Evolutionary conservation across 106 monocot genomes (phyloP), one percentile per base, ranked within the genome.

Genomic region (Chionographis japonica): DNA sequence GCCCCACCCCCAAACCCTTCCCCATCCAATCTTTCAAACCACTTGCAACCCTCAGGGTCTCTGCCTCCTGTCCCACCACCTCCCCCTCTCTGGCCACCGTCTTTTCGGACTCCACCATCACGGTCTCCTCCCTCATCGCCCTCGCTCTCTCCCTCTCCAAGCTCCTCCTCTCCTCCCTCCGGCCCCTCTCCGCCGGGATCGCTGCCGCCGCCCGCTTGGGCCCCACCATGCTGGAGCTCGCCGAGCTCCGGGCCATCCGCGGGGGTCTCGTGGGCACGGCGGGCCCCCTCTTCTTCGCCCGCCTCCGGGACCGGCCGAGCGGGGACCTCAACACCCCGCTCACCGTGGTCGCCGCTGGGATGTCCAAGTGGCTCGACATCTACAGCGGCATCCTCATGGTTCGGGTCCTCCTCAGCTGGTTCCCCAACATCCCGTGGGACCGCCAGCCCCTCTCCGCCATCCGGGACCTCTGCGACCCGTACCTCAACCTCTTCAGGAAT

Each of bases 381-480:
- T 93, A 89, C 60, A 84, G 86, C 37, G 89, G 85, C 46, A 86
- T 93, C 4, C 77, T 93, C 53, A 83, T 93, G 79, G 86, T 93
- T 4, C 56, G 86, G 62, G 86, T 89, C 12, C 72, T 93, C 19
- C 77, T 93, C 54, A 86, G 85, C 49, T 93, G 93, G 89, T 93
- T 93, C 72, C 93, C 93, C 40, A 93, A 93, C 74, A 84, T 93
- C 40, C 86, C 89, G 0, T 93, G 93, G 93, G 86, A 93, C 41
- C 72, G 81, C 12, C 93, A 93, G 83, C 93, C 89, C 0, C 78
- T 93, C 9, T 93, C 93, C 4, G 93, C 93, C 18, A 85, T 93
- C 37, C 70, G 93, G 40, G 89, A 93, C 50, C 79, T 93, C 17
- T 84, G 86, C 61, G 93, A 93, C 52, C 93, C 93, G 0, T 93